Evolutionary conservation across 2,329 filamentous ascomycete genomes (phyloP), one percentile per base, ranked within the genome.

Genomic region (Phialophora macrospora): DNA sequence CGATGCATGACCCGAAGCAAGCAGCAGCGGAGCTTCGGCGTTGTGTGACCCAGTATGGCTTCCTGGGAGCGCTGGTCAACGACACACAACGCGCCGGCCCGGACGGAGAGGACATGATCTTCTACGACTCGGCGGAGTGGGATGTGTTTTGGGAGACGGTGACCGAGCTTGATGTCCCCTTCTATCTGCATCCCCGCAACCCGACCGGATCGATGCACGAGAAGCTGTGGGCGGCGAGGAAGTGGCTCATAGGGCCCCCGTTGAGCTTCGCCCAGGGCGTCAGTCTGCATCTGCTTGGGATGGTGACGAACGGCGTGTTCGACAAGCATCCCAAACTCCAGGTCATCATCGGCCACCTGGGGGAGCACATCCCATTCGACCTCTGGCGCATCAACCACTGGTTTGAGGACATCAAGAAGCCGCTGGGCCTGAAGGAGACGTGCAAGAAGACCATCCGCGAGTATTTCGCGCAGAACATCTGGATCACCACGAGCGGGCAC

Each of bases 101-200:
- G 12, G 84, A 87, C 64, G 86, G 86, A 44, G 85, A 88, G 63
- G 82, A 82, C 26, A 84, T 87, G 79, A 78, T 89, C 73, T 89
- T 88, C 77, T 90, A 89, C 76, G 88, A 90, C 72, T 78, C 81
- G 8, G 80, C 83, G 0, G 81, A 84, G 66, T 90, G 83, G 80
- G 85, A 87, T 69, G 74, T 82, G 24, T 74, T 74, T 60, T 74
- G 73, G 73, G 52, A 52, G 22, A 70, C 67, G 0, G 67, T 68
- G 12, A 70, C 65, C 1, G 71, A 71, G 49, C 68, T 74, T 4
- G 69, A 73, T 30, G 72, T 72, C 2, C 72, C 72, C 8, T 71
- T 74, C 41, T 74, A 74, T 51, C 62, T 74, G 3, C 72, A 74
- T 46, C 72, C 72, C 34, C 64, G 70, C 49, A 70, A 72, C 24